Conservation (phyloP, 2,329 filamentous ascomycete species). For the Curvularia hawaiiensis region DNA sequence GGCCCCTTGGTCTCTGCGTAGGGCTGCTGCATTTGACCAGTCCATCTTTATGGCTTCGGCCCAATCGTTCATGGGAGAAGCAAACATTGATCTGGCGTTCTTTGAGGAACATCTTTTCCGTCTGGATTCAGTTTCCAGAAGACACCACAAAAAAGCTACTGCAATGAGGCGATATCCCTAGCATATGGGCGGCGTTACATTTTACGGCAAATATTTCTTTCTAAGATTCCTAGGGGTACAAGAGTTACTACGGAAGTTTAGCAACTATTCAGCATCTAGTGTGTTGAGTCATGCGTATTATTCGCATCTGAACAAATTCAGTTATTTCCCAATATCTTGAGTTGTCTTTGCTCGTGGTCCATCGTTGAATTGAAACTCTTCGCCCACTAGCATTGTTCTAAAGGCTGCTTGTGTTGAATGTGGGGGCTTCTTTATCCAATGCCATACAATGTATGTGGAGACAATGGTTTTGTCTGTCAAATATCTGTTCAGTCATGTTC, state of each 20-base stretch:
- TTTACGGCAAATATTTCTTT: background rate
- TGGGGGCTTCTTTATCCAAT: background rate
- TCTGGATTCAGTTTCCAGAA: background rate
- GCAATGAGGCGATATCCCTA: constrained; percentile 14
- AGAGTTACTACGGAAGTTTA: background rate
- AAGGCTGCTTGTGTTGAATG: background rate
- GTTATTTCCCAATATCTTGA: background rate
- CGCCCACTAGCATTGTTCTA: background rate
- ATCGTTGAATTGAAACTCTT: background rate
- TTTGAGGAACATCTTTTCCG: background rate
- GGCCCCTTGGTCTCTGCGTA: constrained; percentile 37
- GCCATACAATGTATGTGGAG: background rate
- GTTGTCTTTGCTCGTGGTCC: background rate
- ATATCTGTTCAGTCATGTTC: background rate
- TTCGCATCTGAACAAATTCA: background rate
- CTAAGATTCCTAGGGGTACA: background rate
- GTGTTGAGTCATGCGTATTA: background rate
- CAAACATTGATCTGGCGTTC: constrained; percentile 3
- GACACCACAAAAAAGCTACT: constrained; percentile 15
- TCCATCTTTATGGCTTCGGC: background rate
- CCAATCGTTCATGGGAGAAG: background rate
- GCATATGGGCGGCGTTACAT: constrained; percentile 17
- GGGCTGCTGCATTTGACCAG: background rate
- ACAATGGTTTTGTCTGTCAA: too few species aligned
- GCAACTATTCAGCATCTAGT: background rate